Evolutionary conservation across 169 alveolate species (phyloP).

Genomic region (Perkinsus marinus): DNA sequence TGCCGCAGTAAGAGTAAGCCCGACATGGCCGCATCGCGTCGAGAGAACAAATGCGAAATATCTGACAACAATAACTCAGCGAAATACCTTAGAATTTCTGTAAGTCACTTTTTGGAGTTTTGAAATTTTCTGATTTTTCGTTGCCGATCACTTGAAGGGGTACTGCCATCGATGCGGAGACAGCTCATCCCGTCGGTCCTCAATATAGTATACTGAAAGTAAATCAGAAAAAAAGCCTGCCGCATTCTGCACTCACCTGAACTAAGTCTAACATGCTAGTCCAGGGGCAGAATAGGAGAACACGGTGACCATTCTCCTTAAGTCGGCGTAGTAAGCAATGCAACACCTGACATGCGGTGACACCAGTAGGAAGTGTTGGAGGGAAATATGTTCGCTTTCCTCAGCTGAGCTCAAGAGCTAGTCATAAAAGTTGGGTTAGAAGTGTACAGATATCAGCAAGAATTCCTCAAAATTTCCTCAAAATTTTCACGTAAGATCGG

Average conservation of each 20-base stretch:
- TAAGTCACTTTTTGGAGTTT: background rate
- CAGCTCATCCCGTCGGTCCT: background rate
- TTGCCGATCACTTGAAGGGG: background rate
- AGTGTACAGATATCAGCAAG: too few relatives aligned
- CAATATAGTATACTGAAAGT: background rate
- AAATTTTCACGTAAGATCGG: too few relatives aligned
- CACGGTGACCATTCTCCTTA: background rate
- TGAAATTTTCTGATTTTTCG: background rate
- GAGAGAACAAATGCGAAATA: background rate
- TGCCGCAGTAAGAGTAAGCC: constrained; percentile 58
- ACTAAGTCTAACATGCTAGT: background rate
- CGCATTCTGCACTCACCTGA: background rate
- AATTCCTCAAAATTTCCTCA: too few relatives aligned
- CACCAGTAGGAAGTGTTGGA: too few relatives aligned
- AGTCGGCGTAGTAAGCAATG: background rate
- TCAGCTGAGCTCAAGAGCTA: too few relatives aligned
- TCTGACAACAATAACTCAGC: background rate
- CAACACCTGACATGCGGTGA: background rate
- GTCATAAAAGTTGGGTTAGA: too few relatives aligned
- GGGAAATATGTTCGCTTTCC: too few relatives aligned
- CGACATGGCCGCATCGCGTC: constrained; percentile 52
- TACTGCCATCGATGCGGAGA: constrained; percentile 2
- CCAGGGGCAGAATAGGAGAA: background rate
- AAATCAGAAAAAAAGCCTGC: too few relatives aligned
- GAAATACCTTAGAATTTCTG: too few relatives aligned